These are phyloP conservation scores for Agaricus sinodeliciosus DNA, from an alignment of 768 basidiomycete genomes.

Conservation along the genomic window DNA sequence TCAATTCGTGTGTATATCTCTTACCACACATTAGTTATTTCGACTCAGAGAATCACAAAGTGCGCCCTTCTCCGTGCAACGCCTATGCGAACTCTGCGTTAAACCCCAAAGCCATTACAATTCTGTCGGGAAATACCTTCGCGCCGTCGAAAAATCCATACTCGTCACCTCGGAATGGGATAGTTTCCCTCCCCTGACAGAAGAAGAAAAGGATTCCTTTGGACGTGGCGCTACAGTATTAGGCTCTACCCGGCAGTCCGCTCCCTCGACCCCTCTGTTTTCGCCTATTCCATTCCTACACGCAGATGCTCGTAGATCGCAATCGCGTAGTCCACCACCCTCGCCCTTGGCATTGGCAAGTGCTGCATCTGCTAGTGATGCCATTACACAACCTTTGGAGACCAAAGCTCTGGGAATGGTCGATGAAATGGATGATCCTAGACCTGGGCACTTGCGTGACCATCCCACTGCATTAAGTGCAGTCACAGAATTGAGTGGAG, in stretches of 20 bases:
- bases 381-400: constrained; percentile 28
- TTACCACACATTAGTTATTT: background rate
- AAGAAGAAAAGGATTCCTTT: constrained; percentile 28
- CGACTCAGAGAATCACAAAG: constrained; percentile 18
- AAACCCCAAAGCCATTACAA: constrained; percentile 67
- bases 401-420: constrained; percentile 66
- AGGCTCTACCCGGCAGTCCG: constrained; percentile 42
- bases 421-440: constrained; percentile 80
- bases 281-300: constrained; percentile 86
- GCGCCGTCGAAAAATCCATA: constrained; percentile 76
- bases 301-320: constrained; percentile 73
- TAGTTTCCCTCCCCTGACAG: constrained; percentile 52
- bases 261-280: constrained; percentile 75
- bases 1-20: constrained; percentile 54
- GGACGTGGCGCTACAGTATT: constrained; percentile 36
- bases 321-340: constrained; percentile 73
- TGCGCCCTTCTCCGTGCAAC: constrained; percentile 86
- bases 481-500: constrained; percentile 37
- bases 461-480: constrained; percentile 65
- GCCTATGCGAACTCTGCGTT: constrained; percentile 76
- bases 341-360: constrained; percentile 56
- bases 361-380: constrained; percentile 17
- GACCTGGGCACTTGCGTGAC: constrained; percentile 80
- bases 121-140: constrained; percentile 79
- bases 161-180: constrained; percentile 80